A percentile compares a stretch with the other conserved stretches of the same genome.
Conservation (phyloP, 2,329 filamentous ascomycete species). For the Colletotrichum acutatum region DNA sequence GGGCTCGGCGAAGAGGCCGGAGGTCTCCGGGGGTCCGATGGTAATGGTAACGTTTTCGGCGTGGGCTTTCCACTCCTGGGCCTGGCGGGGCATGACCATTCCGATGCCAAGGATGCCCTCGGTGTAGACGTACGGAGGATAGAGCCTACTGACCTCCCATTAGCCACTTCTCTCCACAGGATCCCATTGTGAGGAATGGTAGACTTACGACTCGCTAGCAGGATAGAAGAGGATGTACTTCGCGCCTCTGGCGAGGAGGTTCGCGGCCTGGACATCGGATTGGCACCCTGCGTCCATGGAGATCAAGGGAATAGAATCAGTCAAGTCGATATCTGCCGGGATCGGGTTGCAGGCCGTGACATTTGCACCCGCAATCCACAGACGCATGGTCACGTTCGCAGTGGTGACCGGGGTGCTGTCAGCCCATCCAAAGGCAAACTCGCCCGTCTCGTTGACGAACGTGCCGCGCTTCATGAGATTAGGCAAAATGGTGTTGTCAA, state of each 20-base stretch:
- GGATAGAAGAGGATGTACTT: conserved; percentile 55
- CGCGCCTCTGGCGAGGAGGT: conserved; percentile 53
- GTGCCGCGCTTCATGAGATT: conserved; percentile 34
- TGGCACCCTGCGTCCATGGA: conserved; percentile 48
- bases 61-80: conserved; percentile 39
- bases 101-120: conserved; percentile 34
- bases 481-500: conserved; percentile 39
- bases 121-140: not conserved
- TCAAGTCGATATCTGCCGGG: conserved; percentile 51
- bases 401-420: conserved; percentile 13
- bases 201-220: conserved; percentile 8
- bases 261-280: conserved; percentile 48
- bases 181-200: too few species aligned
- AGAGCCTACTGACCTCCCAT: conserved; percentile 15
- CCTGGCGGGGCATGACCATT: conserved; percentile 37
- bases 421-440: conserved; percentile 32
- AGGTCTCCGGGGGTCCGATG: conserved; percentile 32
- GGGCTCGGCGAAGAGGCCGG: conserved; percentile 26
- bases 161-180: not conserved
- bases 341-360: conserved; percentile 51
- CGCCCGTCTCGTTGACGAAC: conserved; percentile 27
- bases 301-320: conserved; percentile 52
- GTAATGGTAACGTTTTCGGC: conserved; percentile 40
- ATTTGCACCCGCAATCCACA: conserved; percentile 14
- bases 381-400: conserved; percentile 21